A percentile compares a stretch with the other conserved stretches of the same genome.
Evolutionary conservation across 179 eudicot genomes (phyloP).

Genomic region (Patellifolia procumbens): DNA sequence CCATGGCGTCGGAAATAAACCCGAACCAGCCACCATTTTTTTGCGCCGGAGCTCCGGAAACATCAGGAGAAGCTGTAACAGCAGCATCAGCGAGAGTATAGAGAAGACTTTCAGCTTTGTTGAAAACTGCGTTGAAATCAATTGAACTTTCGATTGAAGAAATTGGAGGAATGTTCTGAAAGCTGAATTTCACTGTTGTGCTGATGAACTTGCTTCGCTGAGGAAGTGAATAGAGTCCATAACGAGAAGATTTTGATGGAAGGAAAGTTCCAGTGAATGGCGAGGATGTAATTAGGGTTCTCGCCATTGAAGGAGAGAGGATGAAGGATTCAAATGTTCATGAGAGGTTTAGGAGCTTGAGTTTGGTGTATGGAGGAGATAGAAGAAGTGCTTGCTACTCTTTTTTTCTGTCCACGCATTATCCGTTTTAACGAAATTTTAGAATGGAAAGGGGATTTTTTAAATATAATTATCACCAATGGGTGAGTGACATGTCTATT

Average conservation of each 20-base stretch:
- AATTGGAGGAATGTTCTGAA: conserved; percentile 61
- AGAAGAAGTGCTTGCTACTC: background rate
- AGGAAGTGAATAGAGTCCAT: conserved; percentile 34
- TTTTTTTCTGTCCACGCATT: conserved; percentile 19
- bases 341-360: conserved; percentile 10
- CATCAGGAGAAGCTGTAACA: conserved; percentile 51
- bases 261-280: conserved; percentile 53
- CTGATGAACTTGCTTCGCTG: conserved; percentile 38
- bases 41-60: conserved; percentile 40
- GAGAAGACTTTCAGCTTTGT: conserved; percentile 57
- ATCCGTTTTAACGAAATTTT: conserved; percentile 22
- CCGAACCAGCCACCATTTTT: conserved; percentile 95
- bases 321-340: conserved; percentile 19
- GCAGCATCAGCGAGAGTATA: conserved; percentile 90
- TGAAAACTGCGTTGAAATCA: conserved; percentile 47
- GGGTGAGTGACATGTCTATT: background rate
- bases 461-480: background rate
- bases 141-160: conserved; percentile 35
- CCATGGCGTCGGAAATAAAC: conserved; percentile 92
- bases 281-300: conserved; percentile 70
- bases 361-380: conserved; percentile 15
- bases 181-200: conserved; percentile 59
- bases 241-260: conserved; percentile 46
- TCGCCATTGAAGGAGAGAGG: conserved; percentile 50
- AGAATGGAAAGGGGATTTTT: background rate